Evolutionary conservation across 2,329 filamentous ascomycete genomes (phyloP), one percentile per base, ranked within the genome.

Genomic region (Ophiostoma angusticollis): DNA sequence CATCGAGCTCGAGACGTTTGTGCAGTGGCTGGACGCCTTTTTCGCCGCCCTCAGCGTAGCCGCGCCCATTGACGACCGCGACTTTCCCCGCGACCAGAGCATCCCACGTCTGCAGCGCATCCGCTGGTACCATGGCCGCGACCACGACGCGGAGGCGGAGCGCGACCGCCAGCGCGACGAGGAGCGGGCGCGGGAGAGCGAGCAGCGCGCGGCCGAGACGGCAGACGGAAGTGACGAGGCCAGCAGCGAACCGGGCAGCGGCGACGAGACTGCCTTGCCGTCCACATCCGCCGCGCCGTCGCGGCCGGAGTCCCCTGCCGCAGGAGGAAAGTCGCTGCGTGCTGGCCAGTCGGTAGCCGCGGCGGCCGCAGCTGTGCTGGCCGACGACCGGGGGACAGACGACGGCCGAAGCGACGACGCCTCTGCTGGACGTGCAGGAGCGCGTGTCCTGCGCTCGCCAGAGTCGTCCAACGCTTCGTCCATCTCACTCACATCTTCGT

Each of bases 1-100:
- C 46, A 61, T 72, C 37, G 70, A 75, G 36, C 63, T 83, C 38
- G 69, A 74, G 40, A 72, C 67, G 1, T 80, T 84, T 54, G 66
- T 83, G 44, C 67, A 68, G 35, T 82, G 81, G 77, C 60, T 84
- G 2, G 76, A 84, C 51, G 64, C 65, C 3, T 60, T 84, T 9
- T 81, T 78, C 50, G 77, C 78, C n/a, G 80, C 77, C 33, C 80
- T 86, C 43, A 78, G 84, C 50, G 71, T 86, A 16, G 74, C 80
- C 11, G 64, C 72, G 1, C 73, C 79, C 1, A 67, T 85, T 28
- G 81, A 86, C 48, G 80, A 84, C 47, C 72, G 82, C 33, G 68
- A 74, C 31, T 70, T 77, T 37, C 74, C 74, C 3, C 62, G 67
- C 30, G 74, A 78, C 49, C 71, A 74, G 55, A 75, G 71, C 25